Conservation (phyloP, 495 filamentous ascomycete species). For the Friedmanniomyces simplex region DNA sequence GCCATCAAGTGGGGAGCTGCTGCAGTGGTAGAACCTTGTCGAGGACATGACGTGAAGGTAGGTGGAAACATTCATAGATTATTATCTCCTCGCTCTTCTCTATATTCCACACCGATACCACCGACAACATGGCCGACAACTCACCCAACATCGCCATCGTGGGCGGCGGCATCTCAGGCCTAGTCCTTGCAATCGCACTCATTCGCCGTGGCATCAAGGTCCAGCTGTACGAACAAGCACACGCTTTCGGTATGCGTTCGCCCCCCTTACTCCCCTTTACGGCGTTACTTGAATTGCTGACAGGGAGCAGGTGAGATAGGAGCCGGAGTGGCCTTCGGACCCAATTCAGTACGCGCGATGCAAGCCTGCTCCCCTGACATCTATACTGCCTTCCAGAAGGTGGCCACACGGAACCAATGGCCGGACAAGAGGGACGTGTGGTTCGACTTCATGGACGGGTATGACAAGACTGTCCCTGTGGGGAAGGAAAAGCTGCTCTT, state of each 20-base stretch:
- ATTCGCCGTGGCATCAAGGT: conserved; percentile 23
- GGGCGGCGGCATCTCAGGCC: conserved; percentile 27
- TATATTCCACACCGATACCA: too few relatives aligned
- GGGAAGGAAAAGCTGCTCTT: neutral
- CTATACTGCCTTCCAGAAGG: conserved; percentile 33
- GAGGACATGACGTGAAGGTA: too few relatives aligned
- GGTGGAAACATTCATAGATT: too few relatives aligned
- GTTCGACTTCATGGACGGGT: conserved; percentile 23
- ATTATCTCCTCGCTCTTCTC: too few relatives aligned
- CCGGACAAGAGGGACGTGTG: conserved; percentile 18
- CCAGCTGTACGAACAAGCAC: conserved; percentile 20
- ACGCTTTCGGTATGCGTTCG: conserved; percentile 10
- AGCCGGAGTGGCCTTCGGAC: conserved; percentile 45
- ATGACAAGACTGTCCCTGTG: conserved; percentile 9
- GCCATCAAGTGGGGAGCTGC: too few relatives aligned
- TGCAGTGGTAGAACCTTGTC: too few relatives aligned
- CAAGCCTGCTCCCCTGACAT: conserved; percentile 38
- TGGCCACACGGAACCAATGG: conserved; percentile 24
- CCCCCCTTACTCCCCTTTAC: neutral
- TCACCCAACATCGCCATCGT: conserved; percentile 21
- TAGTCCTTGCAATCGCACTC: conserved; percentile 24
- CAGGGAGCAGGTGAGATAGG: conserved; percentile 14
- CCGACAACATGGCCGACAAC: neutral
- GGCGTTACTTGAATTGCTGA: neutral
- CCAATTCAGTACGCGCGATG: conserved; percentile 44